Evolutionary conservation across 1,284 basidiomycete genomes (phyloP), one percentile per base, ranked within the genome.

Genomic region (Tausonia pullulans): DNA sequence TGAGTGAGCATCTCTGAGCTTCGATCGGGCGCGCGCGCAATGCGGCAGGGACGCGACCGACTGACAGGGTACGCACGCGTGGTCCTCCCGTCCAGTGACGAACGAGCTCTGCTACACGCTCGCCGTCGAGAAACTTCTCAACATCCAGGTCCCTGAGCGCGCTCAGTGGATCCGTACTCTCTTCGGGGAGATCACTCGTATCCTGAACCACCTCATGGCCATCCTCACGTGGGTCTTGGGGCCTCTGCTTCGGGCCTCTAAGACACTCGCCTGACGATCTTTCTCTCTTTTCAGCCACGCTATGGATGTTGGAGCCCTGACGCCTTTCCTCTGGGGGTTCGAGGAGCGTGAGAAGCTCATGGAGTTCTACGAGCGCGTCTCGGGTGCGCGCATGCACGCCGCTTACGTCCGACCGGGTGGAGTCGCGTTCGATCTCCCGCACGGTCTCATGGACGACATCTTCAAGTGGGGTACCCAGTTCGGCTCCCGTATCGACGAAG

Each of bases 331-430:
- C 51, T 98, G 93, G 94, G 96, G 94, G 73, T 98, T 98, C 81
- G 95, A 98, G 79, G 95, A 98, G 79, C 92, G 95, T 69, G 95
- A 98, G 79, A 98, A 98, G 81, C 85, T 98, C 70, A 98, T 98
- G 95, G 95, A 98, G 77, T 98, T 98, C 79, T 98, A 98, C 78
- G 95, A 99, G 79, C 91, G 95, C 66, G 94, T 98, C 48, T 98
- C 94, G 8, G 95, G 95, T 71, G 95, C 95, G 2, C 92, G 95
- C 67, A 82, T 99, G 73, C 95, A 98, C 75, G 87, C 93, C 5
- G 95, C 95, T n/a, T 98, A 98, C 76, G 87, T 98, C 58, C 90
- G 95, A 68, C 96, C 95, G 4, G 95, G 95, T 69, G 95, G 96
- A 73, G 96, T 99, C 59, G 94, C 96, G 1, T 98, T 94, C 75